Conservation (phyloP, 1,284 basidiomycete species). For the Uromyces viciae-fabae region DNA sequence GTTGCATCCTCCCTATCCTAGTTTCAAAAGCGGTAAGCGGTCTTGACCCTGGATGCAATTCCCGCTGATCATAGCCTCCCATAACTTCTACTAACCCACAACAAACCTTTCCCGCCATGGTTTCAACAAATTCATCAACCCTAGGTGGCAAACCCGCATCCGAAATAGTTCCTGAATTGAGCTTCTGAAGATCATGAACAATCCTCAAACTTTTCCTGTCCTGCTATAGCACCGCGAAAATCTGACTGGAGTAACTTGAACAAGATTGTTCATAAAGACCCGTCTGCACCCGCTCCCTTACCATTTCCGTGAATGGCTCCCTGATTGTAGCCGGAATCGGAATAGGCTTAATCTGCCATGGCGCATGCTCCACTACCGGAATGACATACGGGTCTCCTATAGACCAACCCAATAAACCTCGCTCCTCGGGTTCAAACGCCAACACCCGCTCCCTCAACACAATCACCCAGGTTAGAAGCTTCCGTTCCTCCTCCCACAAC, state of each 20-base stretch:
- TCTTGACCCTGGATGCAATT: too few relatives aligned
- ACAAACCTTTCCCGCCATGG: too few relatives aligned
- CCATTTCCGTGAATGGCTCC: neutral
- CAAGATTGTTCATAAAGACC: neutral
- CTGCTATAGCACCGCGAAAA: neutral
- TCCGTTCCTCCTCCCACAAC: neutral
- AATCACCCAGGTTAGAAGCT: neutral
- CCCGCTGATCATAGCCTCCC: too few relatives aligned
- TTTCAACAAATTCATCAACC: too few relatives aligned
- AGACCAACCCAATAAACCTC: neutral
- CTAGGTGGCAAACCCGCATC: too few relatives aligned
- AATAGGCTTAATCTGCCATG: neutral
- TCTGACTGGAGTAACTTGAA: neutral
- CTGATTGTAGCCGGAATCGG: neutral
- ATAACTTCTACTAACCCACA: too few relatives aligned
- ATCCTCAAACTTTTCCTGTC: neutral
- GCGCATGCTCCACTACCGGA: neutral
- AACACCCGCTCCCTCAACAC: neutral
- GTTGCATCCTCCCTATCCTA: too few relatives aligned
- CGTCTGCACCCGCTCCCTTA: neutral
- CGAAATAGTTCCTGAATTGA: too few relatives aligned
- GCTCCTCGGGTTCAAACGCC: neutral
- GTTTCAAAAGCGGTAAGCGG: too few relatives aligned
- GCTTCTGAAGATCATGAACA: too few relatives aligned
- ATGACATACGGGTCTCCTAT: neutral